Evolutionary conservation across 2,329 filamentous ascomycete species (phyloP).

Genomic region (Magnaporthales sp.): DNA sequence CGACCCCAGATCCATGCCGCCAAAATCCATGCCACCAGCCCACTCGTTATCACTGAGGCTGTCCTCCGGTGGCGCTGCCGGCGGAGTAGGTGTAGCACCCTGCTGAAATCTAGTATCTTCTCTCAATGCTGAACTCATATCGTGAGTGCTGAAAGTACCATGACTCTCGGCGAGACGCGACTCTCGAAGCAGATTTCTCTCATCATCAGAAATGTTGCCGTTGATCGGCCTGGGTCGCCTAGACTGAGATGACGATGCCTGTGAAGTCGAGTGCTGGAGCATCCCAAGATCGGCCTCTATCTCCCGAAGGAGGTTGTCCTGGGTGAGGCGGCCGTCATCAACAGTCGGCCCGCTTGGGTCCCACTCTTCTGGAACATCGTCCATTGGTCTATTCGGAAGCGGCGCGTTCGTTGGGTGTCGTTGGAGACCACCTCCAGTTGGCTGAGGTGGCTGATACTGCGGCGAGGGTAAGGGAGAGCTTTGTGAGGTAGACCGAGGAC

Average conservation of each 20-base stretch:
- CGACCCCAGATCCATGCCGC: conserved; percentile 60
- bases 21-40: conserved; percentile 20
- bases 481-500: conserved; percentile 40
- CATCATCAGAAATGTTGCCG: conserved; percentile 36
- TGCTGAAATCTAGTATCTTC: conserved; percentile 59
- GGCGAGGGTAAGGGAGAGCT: conserved; percentile 38
- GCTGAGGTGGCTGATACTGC: conserved; percentile 25
- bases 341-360: conserved; percentile 24
- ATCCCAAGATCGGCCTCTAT: conserved; percentile 45
- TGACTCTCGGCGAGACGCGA: conserved; percentile 78
- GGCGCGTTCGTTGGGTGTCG: conserved; percentile 53
- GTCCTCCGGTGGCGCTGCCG: conserved; percentile 41
- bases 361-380: conserved; percentile 35
- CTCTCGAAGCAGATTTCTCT: conserved; percentile 37
- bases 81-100: conserved; percentile 27
- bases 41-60: conserved; percentile 64
- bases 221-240: conserved; percentile 34
- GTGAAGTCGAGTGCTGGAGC: conserved; percentile 12
- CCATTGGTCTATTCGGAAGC: conserved; percentile 44
- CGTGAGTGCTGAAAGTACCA: conserved; percentile 73
- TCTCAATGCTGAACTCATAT: conserved; percentile 76
- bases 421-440: conserved; percentile 35
- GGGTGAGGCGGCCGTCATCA: conserved; percentile 30
- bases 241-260: conserved; percentile 14
- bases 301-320: conserved; percentile 48